Evolutionary conservation across 1,139 yeast species (phyloP), one percentile per base, ranked within the genome.

Genomic region (Wickerhamomyces sp.): DNA sequence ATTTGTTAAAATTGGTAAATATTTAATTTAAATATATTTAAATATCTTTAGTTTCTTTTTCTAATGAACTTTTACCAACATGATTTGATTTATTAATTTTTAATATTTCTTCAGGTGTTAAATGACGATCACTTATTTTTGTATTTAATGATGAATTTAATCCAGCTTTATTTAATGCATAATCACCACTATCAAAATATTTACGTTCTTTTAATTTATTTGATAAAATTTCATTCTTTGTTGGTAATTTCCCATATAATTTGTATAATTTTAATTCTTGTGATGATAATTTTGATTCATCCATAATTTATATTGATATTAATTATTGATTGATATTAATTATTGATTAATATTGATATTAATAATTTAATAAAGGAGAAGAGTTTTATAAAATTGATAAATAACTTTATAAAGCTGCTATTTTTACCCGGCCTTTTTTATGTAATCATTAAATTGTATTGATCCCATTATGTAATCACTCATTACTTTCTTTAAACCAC

Each of bases 141-240:
- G 55, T 50, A 34, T 49, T 49, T 31, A 48, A 18, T 18, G 23
- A 18, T 5, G 23, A 18, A 5, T 18, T 18, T 5, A 18, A 18
- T 18, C 79, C 80, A 7, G 81, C 88, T 58, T 90, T 84, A 54
- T 88, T 89, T 79, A 93, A 79, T 27, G 98, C 98, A 64, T 94
- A 93, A 67, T 93, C 99, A 26, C 99, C 99, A 50, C 96, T 87
- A 60, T 93, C 99, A 62, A 93, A 94, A 67, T 85, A 93, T 68
- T 90, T 90, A 59, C 96, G 81, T 58, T 93, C 98, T 64, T 84
- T 84, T 56, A 85, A 70, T 64, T 88, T 89, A 54, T 85, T 80
- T 47, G 87, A 77, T 50, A 93, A 75, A 35, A 93, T 73, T 54
- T 91, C 97, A 49, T 86, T 86, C 46, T 85, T 83, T 35, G 93